These are phyloP conservation scores for Elsinoe fawcettii DNA, from an alignment of 2,329 filamentous ascomycete genomes.

Conservation along the genomic window DNA sequence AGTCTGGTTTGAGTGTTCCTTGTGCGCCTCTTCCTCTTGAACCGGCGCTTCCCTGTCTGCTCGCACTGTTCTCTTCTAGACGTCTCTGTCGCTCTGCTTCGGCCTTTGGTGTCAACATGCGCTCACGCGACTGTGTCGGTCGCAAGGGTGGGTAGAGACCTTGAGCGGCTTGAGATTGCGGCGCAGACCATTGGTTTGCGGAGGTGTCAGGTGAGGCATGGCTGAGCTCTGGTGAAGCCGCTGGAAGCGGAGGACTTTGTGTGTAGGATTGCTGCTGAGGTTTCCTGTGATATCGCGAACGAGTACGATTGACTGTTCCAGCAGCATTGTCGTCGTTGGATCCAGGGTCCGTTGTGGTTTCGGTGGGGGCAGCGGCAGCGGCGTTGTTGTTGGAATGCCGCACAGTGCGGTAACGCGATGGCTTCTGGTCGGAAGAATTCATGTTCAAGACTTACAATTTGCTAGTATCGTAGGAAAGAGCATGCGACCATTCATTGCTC, in stretches of 20 bases:
- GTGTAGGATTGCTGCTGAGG: slow-evolving; percentile 6
- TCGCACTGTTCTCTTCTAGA: slow-evolving; percentile 13
- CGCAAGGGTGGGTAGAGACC: neutral
- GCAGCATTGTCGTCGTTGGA: slow-evolving; percentile 14
- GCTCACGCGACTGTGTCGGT: neutral
- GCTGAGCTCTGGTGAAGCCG: neutral
- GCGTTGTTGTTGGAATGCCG: slow-evolving; percentile 36
- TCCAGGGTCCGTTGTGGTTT: neutral
- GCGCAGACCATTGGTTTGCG: neutral
- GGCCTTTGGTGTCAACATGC: slow-evolving; percentile 5
- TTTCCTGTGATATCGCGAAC: slow-evolving; percentile 20
- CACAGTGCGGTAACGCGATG: slow-evolving; percentile 53
- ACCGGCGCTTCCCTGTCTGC: slow-evolving; percentile 7
- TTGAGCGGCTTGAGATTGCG: neutral
- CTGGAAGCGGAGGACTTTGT: slow-evolving; percentile 2
- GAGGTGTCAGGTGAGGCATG: neutral
- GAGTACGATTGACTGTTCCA: slow-evolving; percentile 17
- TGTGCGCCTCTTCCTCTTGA: neutral
- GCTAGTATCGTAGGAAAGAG: neutral
- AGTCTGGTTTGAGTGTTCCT: neutral
- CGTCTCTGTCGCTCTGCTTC: slow-evolving; percentile 9
- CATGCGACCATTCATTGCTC: slow-evolving; percentile 3
- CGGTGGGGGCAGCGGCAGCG: slow-evolving; percentile 8
- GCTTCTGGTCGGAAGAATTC: slow-evolving; percentile 32
- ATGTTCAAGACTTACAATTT: neutral